Base-by-base conservation (phyloP, 1,284 basidiomycete genomes). In the Rhodofomes roseus region DNA sequence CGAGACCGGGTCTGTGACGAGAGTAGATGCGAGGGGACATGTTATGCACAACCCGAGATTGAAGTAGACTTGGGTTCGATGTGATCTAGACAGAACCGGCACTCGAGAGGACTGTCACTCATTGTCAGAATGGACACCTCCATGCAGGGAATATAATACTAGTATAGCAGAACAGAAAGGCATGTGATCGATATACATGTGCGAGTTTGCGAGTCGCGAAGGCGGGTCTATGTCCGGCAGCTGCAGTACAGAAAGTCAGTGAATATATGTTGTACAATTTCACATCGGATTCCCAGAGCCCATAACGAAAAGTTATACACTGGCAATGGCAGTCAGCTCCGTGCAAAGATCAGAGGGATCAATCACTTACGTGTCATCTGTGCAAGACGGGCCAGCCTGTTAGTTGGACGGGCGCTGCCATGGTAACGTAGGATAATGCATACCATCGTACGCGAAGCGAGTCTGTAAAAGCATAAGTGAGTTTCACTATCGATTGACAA, bases 381-480 rank as follows among this genome's bases (percentile, higher is more conserved):
- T 12, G n/a, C 12, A 18, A 20, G 27, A 29, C 16, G 2, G 18
- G 34, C 34, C 18, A 23, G 11, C 40, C 6, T 16, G 29, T 39
- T 25, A 53, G 40, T n/a, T 14, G 1, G 4, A 12, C 0, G n/a
- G 34, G 4, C 18, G 14, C 40, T n/a, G 12, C 37, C 4, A 39
- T 39, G 4, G 31, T 34, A 41, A 20, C 4, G n/a, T n/a, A n/a
- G n/a, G n/a, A n/a, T n/a, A 51, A 9, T 20, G 52, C 58, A 9
- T 39, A 60, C 58, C 58, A 22, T 60, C 54, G 37, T 61, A 61
- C 31, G 48, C 56, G 27, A 57, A 61, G 12, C 56, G 60, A 7
- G 56, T 61, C 60, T 60, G 39, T 63, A 70, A 37, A 69, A 59
- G 41, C 36, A 44, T 34, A 20, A 23, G n/a, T 22, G 20, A 27